A percentile compares a stretch with the other conserved stretches of the same genome.
These are phyloP conservation scores for Ensete glaucum DNA, from an alignment of 176 grass and related monocot species.

Conservation along the genomic window DNA sequence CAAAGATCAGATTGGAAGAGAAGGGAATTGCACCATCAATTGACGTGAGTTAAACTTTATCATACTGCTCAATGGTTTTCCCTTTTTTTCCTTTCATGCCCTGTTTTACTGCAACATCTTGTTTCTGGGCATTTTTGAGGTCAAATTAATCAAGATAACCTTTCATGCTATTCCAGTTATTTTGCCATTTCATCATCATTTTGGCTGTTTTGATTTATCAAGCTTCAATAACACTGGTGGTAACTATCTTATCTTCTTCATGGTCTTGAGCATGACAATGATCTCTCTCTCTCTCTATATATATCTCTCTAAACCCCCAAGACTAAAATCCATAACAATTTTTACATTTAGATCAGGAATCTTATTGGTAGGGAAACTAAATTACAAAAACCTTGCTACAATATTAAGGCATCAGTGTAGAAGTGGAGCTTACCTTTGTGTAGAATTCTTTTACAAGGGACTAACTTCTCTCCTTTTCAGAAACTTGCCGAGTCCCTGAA, in stretches of 20 bases:
- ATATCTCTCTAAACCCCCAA: neutral
- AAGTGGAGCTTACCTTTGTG: neutral
- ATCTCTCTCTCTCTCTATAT: neutral
- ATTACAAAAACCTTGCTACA: no score
- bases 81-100: neutral
- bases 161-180: no score
- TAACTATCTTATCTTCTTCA: neutral
- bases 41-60: slow-evolving; percentile 35
- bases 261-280: neutral
- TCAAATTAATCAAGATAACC: no score
- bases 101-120: slow-evolving; percentile 6
- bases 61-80: neutral
- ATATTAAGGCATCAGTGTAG: no score
- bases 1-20: slow-evolving; percentile 67
- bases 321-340: no score
- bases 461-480: slow-evolving; percentile 31
- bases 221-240: no score
- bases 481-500: slow-evolving; percentile 69
- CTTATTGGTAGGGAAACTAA: no score
- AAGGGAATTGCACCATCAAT: slow-evolving; percentile 72
- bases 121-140: neutral
- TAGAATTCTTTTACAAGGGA: neutral
- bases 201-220: no score
- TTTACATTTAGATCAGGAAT: no score
- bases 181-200: no score